Evolutionary conservation across 306 rosid species (phyloP).

Genomic region (Erythrophleum fordii): DNA sequence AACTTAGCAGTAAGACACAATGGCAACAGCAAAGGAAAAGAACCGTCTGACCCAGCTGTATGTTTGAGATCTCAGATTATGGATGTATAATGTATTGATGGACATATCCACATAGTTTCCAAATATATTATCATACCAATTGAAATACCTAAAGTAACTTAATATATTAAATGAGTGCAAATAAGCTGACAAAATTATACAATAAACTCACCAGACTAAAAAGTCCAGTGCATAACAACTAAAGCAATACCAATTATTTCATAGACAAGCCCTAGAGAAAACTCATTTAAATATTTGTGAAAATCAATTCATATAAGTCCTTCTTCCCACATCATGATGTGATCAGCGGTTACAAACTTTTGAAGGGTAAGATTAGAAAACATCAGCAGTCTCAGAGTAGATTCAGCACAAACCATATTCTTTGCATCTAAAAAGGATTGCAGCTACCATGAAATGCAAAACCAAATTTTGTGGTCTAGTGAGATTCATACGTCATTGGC

Average conservation of each 20-base stretch:
- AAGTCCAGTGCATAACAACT: background rate
- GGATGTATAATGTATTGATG: background rate
- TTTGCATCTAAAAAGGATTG: conserved; percentile 12
- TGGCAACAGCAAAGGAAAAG: background rate
- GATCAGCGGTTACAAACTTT: background rate
- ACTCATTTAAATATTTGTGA: background rate
- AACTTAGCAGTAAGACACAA: background rate
- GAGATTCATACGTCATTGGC: background rate
- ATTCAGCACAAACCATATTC: background rate
- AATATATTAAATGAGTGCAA: background rate
- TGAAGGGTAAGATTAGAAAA: background rate
- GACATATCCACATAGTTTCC: background rate
- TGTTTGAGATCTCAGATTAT: conserved; percentile 4
- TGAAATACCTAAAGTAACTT: background rate
- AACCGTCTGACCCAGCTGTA: background rate
- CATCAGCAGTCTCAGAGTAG: conserved; percentile 12
- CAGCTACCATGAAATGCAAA: background rate
- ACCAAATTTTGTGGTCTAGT: background rate
- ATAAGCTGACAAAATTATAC: background rate
- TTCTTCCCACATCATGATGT: background rate
- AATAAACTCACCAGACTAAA: background rate
- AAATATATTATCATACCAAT: background rate
- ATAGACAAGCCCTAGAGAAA: background rate
- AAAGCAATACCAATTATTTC: background rate
- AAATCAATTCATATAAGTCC: background rate